Conservation (phyloP, 768 basidiomycete genomes). For the Suillus occidentalis region DNA sequence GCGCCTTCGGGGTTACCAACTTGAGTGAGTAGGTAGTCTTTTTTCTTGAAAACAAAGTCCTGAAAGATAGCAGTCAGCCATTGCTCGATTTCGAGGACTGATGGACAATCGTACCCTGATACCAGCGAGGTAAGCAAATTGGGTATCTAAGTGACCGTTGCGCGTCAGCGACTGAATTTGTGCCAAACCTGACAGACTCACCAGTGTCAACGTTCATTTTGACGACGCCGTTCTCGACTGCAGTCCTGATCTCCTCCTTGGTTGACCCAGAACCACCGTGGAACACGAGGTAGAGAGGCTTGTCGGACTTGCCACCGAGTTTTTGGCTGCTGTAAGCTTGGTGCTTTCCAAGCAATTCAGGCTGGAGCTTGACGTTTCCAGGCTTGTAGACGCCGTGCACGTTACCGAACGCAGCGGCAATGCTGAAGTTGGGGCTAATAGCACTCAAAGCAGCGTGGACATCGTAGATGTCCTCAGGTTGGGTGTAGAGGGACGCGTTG, state of each 20-base stretch:
- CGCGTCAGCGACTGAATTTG: conserved; percentile 6
- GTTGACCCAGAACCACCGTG: conserved; percentile 99
- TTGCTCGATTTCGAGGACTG: not conserved
- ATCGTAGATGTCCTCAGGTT: conserved; percentile 94
- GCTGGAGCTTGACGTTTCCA: conserved; percentile 93
- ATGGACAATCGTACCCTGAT: conserved; percentile 55
- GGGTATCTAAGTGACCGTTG: conserved; percentile 58
- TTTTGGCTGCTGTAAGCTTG: conserved; percentile 74
- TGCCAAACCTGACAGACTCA: conserved; percentile 18
- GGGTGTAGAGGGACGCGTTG: conserved; percentile 93
- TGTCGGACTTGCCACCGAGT: conserved; percentile 57
- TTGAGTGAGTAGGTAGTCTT: conserved; percentile 84
- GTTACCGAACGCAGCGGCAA: conserved; percentile 98
- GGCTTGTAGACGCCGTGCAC: conserved; percentile 99
- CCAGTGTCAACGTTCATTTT: conserved; percentile 99
- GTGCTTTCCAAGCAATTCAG: conserved; percentile 90
- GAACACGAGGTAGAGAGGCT: conserved; percentile 99
- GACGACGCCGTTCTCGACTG: conserved; percentile 89
- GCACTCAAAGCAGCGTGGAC: conserved; percentile 81
- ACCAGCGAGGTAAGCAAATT: conserved; percentile 87
- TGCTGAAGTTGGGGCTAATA: conserved; percentile 92
- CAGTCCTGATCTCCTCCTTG: conserved; percentile 92
- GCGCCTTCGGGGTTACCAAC: conserved; percentile 96
- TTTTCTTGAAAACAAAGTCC: conserved; percentile 86
- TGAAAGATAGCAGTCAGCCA: conserved; percentile 27